Percentiles rank a stretch among this genome's conserved stretches.
Conservation (phyloP, 140 eudicot species). For the Stevia rebaudiana region DNA sequence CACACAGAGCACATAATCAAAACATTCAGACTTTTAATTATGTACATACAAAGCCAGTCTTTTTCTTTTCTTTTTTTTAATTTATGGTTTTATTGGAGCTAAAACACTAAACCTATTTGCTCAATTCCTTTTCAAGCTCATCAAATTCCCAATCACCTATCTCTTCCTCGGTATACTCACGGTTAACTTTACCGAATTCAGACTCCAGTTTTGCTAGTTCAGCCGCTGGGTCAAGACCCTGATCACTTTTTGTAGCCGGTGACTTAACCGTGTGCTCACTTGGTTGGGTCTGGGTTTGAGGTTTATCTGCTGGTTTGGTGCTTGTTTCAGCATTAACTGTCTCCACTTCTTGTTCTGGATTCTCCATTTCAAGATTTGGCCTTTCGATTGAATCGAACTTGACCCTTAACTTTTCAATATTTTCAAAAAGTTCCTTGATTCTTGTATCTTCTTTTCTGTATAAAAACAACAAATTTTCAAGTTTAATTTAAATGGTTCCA, state of each 20-base stretch:
- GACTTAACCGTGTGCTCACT: slow-evolving; percentile 24
- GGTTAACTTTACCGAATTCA: slow-evolving; percentile 71
- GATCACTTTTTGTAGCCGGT: slow-evolving; percentile 38
- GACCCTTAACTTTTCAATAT: slow-evolving; percentile 63
- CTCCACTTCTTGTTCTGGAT: slow-evolving; percentile 41
- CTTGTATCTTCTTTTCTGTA: slow-evolving; percentile 69
- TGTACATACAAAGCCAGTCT: slow-evolving; percentile 23
- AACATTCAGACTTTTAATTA: slow-evolving; percentile 27
- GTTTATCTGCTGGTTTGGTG: slow-evolving; percentile 38
- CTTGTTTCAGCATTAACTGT: slow-evolving; percentile 24
- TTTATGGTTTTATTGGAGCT: slow-evolving; percentile 18
- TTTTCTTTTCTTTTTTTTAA: background rate
- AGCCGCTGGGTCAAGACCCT: slow-evolving; percentile 60
- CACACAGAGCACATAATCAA: slow-evolving; percentile 12
- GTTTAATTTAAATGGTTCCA: no score
- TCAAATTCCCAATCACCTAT: slow-evolving; percentile 88
- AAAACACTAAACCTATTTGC: slow-evolving; percentile 29
- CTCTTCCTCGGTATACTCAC: slow-evolving; percentile 69
- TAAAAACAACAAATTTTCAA: slow-evolving; percentile 1
- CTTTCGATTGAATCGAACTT: slow-evolving; percentile 87
- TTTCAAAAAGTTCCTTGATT: slow-evolving; percentile 72
- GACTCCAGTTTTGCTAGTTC: slow-evolving; percentile 85
- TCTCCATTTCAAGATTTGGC: slow-evolving; percentile 73
- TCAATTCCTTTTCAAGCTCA: slow-evolving; percentile 84
- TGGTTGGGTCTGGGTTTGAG: slow-evolving; percentile 24